These are phyloP conservation scores for Lepiota subincarnata DNA, from an alignment of 768 basidiomycete genomes.

Conservation along the genomic window DNA sequence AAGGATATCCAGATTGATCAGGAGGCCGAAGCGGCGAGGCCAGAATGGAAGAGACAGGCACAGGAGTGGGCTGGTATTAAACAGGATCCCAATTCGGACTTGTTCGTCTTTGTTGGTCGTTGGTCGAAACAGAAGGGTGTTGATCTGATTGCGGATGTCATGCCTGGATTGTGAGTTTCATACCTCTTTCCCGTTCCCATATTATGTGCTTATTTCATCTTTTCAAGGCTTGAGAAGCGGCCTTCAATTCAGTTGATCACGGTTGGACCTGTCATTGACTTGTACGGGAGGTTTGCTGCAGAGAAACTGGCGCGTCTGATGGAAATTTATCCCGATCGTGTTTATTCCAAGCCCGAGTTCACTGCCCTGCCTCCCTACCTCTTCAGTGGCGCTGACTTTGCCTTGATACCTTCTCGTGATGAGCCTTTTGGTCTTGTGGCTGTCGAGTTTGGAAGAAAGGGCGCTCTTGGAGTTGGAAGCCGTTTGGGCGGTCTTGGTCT, in stretches of 20 bases:
- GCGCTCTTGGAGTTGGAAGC: slow-evolving; percentile 92
- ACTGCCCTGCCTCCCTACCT: slow-evolving; percentile 90
- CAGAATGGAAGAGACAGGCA: slow-evolving; percentile 86
- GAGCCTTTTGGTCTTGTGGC: slow-evolving; percentile 96
- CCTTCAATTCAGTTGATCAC: slow-evolving; percentile 82
- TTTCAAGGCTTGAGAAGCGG: slow-evolving; percentile 72
- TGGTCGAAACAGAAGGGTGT: slow-evolving; percentile 99
- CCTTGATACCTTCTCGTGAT: slow-evolving; percentile 92
- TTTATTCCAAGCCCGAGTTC: slow-evolving; percentile 96
- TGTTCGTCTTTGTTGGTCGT: slow-evolving; percentile 95
- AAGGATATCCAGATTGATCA: slow-evolving; percentile 75
- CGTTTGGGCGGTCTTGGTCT: slow-evolving; percentile 91
- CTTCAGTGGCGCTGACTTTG: slow-evolving; percentile 94
- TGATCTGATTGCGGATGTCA: slow-evolving; percentile 94
- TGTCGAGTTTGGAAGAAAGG: slow-evolving; percentile 94
- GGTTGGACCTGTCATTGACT: slow-evolving; percentile 92
- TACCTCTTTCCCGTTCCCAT: slow-evolving; percentile 2
- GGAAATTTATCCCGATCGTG: slow-evolving; percentile 92
- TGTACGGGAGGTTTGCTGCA: slow-evolving; percentile 93
- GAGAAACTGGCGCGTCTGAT: slow-evolving; percentile 90
- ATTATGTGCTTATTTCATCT: slow-evolving; percentile 5
- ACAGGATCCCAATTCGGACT: slow-evolving; percentile 83
- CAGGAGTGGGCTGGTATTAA: slow-evolving; percentile 95
- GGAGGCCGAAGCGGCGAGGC: slow-evolving; percentile 83
- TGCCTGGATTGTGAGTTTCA: slow-evolving; percentile 74